phyloP scores from a whole-genome alignment of 2,329 filamentous ascomycete species.

The Talaromyces funiculosus region DNA sequence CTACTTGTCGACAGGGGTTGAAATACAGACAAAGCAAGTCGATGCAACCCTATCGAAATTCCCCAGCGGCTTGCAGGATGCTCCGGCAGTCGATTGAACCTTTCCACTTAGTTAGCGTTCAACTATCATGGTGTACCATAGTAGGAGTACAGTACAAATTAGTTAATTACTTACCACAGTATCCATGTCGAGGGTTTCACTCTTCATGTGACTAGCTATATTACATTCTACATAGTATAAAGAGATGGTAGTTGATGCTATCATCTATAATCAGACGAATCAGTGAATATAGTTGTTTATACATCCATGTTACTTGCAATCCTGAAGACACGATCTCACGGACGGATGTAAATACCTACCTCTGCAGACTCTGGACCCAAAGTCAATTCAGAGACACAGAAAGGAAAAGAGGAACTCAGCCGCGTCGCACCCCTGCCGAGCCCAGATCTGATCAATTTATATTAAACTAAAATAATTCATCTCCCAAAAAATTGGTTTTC shows the following conservation, averaged over 20 bases:
- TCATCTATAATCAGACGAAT: not conserved
- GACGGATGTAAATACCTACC: not conserved
- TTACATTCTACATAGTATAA: not conserved
- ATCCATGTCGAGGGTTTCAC: not conserved
- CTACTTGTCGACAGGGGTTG: not conserved
- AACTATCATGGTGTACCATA: not conserved
- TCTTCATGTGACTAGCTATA: not conserved
- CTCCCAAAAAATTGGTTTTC: not conserved
- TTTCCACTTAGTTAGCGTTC: not conserved
- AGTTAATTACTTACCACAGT: not conserved
- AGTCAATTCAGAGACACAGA: not conserved
- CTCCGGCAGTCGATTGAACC: not conserved
- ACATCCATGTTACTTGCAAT: not conserved
- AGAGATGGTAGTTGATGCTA: not conserved
- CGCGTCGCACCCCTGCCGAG: constrained; percentile 3
- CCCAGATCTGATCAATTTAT: constrained; percentile 3
- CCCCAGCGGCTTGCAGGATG: not conserved
- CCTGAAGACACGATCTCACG: not conserved
- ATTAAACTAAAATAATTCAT: not conserved
- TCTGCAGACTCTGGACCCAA: not conserved
- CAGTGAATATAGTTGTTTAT: not conserved
- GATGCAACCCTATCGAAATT: not conserved
- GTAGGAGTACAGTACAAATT: not conserved
- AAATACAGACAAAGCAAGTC: not conserved
- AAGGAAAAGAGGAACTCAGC: not conserved